A percentile compares a stretch with the other conserved stretches of the same genome.
Evolutionary conservation across 805 yeast species (phyloP).

Genomic region (Tetrapisispora namnaoensis): DNA sequence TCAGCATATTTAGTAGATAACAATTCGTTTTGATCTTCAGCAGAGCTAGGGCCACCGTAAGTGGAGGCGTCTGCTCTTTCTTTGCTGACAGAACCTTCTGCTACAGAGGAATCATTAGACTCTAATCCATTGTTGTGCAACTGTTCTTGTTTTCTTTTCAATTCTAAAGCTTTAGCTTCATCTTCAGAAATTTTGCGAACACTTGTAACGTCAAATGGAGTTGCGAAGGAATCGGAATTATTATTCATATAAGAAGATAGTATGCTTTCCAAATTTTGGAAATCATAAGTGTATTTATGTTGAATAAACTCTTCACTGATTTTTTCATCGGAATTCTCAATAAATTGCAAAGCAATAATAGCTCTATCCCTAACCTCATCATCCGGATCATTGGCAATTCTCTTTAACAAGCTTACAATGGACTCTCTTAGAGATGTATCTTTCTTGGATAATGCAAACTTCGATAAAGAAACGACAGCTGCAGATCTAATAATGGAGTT

Average conservation of each 20-base stretch:
- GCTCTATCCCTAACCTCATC: constrained; percentile 99
- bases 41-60: constrained; percentile 22
- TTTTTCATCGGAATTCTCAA: constrained; percentile 29
- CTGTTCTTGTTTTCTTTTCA: constrained; percentile 39
- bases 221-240: constrained; percentile 30
- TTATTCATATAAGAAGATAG: constrained; percentile 54
- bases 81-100: constrained; percentile 9
- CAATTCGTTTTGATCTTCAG: constrained; percentile 28
- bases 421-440: constrained; percentile 59
- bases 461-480: constrained; percentile 85
- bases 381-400: constrained; percentile 82
- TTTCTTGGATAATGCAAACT: constrained; percentile 69
- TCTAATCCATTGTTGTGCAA: constrained; percentile 20
- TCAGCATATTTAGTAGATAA: constrained; percentile 58
- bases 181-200: constrained; percentile 60
- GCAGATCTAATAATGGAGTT: constrained; percentile 93
- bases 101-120: constrained; percentile 19
- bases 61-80: constrained; percentile 21
- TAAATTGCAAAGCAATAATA: constrained; percentile 66
- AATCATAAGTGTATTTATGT: constrained; percentile 60
- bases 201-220: constrained; percentile 60
- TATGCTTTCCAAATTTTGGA: constrained; percentile 69
- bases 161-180: constrained; percentile 57
- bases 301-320: constrained; percentile 44
- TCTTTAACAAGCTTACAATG: constrained; percentile 61